A percentile compares a stretch with the other conserved stretches of the same genome.
These are phyloP conservation scores for Albugo candida DNA, from an alignment of 352 stramenopile genomes.

Conservation along the genomic window DNA sequence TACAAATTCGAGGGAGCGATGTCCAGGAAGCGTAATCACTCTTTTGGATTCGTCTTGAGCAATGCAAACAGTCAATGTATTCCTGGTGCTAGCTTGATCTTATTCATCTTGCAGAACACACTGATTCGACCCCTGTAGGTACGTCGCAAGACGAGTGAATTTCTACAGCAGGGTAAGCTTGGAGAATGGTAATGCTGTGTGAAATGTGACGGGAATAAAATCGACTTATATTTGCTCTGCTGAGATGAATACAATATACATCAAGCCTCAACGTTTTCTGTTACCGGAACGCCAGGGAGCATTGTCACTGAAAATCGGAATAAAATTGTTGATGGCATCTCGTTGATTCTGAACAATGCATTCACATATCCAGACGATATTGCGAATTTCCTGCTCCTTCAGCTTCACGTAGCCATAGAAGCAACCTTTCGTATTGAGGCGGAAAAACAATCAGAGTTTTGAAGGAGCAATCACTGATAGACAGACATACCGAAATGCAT, in stretches of 20 bases:
- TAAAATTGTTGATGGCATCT: conserved; percentile 98
- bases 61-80: neutral
- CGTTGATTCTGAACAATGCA: conserved; percentile 98
- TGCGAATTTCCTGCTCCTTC: conserved; percentile 99
- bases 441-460: neutral
- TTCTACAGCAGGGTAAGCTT: no score
- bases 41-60: neutral
- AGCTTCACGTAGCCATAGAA: conserved; percentile 99
- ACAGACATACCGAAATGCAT: conserved; percentile 89
- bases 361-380: conserved; percentile 98
- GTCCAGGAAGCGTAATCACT: neutral
- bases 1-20: no score
- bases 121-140: no score
- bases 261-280: conserved; percentile 6
- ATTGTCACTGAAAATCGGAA: conserved; percentile 94
- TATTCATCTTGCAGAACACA: no score
- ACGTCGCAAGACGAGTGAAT: no score
- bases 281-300: conserved; percentile 78
- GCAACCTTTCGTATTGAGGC: conserved; percentile 17
- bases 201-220: no score
- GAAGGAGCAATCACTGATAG: neutral
- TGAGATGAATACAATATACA: no score
- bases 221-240: no score
- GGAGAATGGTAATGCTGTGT: no score
- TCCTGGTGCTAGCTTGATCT: neutral